Evolutionary conservation across 805 yeast species (phyloP).

Genomic region (Schizosaccharomyces japonicus): DNA sequence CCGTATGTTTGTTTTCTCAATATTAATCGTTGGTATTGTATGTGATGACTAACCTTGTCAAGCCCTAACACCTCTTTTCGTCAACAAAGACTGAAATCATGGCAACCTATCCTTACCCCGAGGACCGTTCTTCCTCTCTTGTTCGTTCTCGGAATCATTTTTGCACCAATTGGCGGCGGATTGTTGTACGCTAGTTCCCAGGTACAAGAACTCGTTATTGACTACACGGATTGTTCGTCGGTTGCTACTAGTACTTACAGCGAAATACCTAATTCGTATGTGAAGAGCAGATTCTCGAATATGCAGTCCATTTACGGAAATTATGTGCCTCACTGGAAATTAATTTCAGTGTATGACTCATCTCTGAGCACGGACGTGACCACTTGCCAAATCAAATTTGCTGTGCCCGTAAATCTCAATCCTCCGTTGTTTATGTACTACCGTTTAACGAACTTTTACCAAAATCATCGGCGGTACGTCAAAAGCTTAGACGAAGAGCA

Average conservation of each 20-base stretch:
- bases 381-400: constrained; percentile 30
- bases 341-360: not conserved
- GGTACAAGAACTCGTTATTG: constrained; percentile 50
- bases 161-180: constrained; percentile 80
- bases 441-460: constrained; percentile 70
- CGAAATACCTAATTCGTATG: constrained; percentile 36
- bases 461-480: constrained; percentile 86
- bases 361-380: not conserved
- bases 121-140: constrained; percentile 71
- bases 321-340: too few species aligned
- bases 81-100: constrained; percentile 38
- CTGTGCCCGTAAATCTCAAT: constrained; percentile 42
- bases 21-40: too few species aligned
- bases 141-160: constrained; percentile 46
- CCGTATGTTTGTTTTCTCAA: too few species aligned
- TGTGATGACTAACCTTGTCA: too few species aligned
- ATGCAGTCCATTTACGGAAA: constrained; percentile 7
- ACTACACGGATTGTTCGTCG: constrained; percentile 47
- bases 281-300: constrained; percentile 36
- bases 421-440: constrained; percentile 61
- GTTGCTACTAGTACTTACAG: constrained; percentile 23
- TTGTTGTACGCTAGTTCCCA: constrained; percentile 45
- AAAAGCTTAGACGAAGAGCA: constrained; percentile 62
- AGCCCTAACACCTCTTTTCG: constrained; percentile 20
- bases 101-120: constrained; percentile 82